These are phyloP conservation scores for Hypoxylon sp. DNA, from an alignment of 2,329 filamentous ascomycete genomes.

Conservation along the genomic window DNA sequence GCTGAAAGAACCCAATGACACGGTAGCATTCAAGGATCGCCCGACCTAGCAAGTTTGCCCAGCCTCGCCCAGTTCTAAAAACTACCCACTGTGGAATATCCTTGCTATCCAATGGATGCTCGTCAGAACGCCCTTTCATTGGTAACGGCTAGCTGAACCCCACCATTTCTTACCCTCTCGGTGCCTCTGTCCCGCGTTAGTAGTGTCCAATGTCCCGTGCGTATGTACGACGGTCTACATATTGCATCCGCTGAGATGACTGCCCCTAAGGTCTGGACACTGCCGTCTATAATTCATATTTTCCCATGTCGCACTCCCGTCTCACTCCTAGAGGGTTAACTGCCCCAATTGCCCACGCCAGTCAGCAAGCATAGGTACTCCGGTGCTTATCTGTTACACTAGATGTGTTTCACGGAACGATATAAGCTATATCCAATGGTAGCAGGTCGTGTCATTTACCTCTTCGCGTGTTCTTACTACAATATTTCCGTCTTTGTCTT, in stretches of 20 bases:
- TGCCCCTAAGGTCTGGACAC: constrained; percentile 32
- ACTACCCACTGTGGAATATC: constrained; percentile 25
- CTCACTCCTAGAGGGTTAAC: constrained; percentile 37
- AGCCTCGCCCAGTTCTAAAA: constrained; percentile 34
- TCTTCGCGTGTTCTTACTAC: constrained; percentile 31
- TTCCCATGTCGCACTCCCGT: constrained; percentile 42
- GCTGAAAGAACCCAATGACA: constrained; percentile 28
- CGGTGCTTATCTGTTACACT: constrained; percentile 39
- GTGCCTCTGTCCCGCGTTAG: constrained; percentile 26
- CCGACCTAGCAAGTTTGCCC: constrained; percentile 33
- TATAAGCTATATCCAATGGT: constrained; percentile 45
- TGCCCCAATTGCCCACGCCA: constrained; percentile 41
- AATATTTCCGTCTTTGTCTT: constrained; percentile 23
- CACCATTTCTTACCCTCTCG: constrained; percentile 35
- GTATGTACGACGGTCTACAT: constrained; percentile 34
- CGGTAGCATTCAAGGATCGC: constrained; percentile 32
- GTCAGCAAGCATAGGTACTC: constrained; percentile 38
- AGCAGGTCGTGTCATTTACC: constrained; percentile 42
- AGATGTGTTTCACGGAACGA: constrained; percentile 45
- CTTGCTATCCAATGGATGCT: constrained; percentile 34
- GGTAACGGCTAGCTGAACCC: constrained; percentile 39
- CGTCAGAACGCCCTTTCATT: constrained; percentile 24
- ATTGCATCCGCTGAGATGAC: constrained; percentile 35
- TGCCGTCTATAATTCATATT: constrained; percentile 38
- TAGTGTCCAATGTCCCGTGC: constrained; percentile 33